Conservation (phyloP, 164 flowering plant species). For the Magnolia sinica region DNA sequence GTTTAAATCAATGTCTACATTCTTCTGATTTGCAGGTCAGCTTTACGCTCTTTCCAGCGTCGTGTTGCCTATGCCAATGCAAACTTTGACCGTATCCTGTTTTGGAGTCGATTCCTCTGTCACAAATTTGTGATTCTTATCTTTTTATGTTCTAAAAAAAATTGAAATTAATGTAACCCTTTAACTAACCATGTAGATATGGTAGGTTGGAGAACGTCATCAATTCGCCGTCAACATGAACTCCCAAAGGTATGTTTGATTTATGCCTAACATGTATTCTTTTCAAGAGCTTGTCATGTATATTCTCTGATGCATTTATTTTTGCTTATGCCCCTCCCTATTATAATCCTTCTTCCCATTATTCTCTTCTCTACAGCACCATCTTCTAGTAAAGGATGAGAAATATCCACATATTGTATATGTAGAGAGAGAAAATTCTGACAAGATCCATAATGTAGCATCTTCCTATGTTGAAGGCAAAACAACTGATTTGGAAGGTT, state of each 20-base stretch:
- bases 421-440: constrained; percentile 38
- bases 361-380: constrained; percentile 32
- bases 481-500: constrained; percentile 70
- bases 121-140: constrained; percentile 4
- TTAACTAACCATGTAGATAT: constrained; percentile 53
- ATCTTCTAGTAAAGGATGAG: constrained; percentile 48
- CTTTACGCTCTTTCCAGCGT: constrained; percentile 80
- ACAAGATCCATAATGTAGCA: constrained; percentile 12
- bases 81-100: constrained; percentile 90
- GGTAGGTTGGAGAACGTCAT: constrained; percentile 99
- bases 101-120: constrained; percentile 7
- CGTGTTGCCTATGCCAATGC: constrained; percentile 96
- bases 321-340: background rate
- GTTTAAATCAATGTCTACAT: constrained; percentile 1
- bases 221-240: constrained; percentile 81
- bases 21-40: constrained; percentile 56
- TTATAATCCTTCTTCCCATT: background rate
- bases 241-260: constrained; percentile 65
- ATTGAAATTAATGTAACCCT: constrained; percentile 19
- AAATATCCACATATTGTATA: constrained; percentile 79
- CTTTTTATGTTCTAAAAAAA: background rate
- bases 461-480: constrained; percentile 27
- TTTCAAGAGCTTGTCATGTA: background rate
- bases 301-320: background rate
- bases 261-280: background rate